Evolutionary conservation across 495 filamentous ascomycete genomes (phyloP).

Genomic region (Xylaria bambusicola): DNA sequence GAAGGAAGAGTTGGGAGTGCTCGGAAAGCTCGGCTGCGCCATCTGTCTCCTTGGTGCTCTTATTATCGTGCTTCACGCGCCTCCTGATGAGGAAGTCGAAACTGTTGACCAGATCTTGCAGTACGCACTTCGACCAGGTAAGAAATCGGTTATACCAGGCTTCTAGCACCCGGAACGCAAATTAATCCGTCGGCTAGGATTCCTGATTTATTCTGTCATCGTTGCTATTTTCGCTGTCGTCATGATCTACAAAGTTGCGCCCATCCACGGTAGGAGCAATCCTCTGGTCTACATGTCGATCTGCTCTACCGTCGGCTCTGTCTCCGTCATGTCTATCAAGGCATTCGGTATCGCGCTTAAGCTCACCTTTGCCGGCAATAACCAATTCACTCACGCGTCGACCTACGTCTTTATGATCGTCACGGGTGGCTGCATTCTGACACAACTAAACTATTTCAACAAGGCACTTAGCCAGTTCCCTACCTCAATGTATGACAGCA

Average conservation of each 20-base stretch:
- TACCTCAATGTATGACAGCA: slow-evolving; percentile 79
- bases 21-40: slow-evolving; percentile 94
- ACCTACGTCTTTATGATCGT: slow-evolving; percentile 98
- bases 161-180: not conserved
- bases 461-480: slow-evolving; percentile 97
- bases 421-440: slow-evolving; percentile 87
- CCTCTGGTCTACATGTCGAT: slow-evolving; percentile 95
- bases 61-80: slow-evolving; percentile 95
- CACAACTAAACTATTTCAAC: slow-evolving; percentile 99
- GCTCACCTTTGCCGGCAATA: slow-evolving; percentile 84
- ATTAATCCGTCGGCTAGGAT: slow-evolving; percentile 60
- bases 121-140: slow-evolving; percentile 89
- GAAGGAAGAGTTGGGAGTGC: slow-evolving; percentile 78
- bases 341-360: slow-evolving; percentile 97
- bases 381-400: slow-evolving; percentile 89
- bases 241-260: slow-evolving; percentile 95
- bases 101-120: slow-evolving; percentile 85
- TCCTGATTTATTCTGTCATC: slow-evolving; percentile 76
- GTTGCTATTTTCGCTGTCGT: slow-evolving; percentile 80
- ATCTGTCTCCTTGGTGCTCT: slow-evolving; percentile 95
- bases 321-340: slow-evolving; percentile 98
- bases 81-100: slow-evolving; percentile 85
- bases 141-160: slow-evolving; percentile 21
- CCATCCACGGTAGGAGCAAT: slow-evolving; percentile 87
- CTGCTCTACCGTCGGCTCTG: slow-evolving; percentile 92